Evolutionary conservation across 345 rosid species (phyloP).

Genomic region (Lumnitzera littorea): DNA sequence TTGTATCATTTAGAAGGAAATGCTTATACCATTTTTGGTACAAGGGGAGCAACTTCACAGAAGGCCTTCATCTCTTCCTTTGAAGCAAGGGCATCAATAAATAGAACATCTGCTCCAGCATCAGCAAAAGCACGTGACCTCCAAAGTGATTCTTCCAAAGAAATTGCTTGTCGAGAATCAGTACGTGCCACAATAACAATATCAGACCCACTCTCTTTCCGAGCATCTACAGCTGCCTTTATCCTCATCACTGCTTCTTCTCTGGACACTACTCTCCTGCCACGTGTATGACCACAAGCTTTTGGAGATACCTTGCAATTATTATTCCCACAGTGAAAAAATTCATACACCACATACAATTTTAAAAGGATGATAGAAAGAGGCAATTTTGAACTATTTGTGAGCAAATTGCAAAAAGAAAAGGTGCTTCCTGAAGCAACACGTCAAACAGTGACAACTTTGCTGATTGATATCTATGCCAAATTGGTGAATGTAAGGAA

Average conservation of each 20-base stretch:
- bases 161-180: constrained; percentile 76
- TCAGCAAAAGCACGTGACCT: constrained; percentile 89
- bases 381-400: not conserved
- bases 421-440: no score
- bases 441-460: no score
- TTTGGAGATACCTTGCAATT: constrained; percentile 58
- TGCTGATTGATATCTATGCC: no score
- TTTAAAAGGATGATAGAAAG: not conserved
- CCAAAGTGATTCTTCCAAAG: constrained; percentile 73
- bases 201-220: constrained; percentile 65
- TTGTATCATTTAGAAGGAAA: constrained; percentile 5
- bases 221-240: constrained; percentile 85
- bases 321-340: constrained; percentile 15
- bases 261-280: constrained; percentile 75
- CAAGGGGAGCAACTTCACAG: constrained; percentile 62
- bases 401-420: no score
- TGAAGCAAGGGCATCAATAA: constrained; percentile 65
- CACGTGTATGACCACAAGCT: constrained; percentile 62
- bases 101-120: constrained; percentile 92
- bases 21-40: constrained; percentile 74
- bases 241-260: constrained; percentile 80
- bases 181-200: constrained; percentile 81
- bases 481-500: no score
- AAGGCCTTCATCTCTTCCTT: constrained; percentile 94
- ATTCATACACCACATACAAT: constrained; percentile 3